These are phyloP conservation scores for Lactarius pseudohatsudake DNA, from an alignment of 768 basidiomycete genomes.

Conservation along the genomic window DNA sequence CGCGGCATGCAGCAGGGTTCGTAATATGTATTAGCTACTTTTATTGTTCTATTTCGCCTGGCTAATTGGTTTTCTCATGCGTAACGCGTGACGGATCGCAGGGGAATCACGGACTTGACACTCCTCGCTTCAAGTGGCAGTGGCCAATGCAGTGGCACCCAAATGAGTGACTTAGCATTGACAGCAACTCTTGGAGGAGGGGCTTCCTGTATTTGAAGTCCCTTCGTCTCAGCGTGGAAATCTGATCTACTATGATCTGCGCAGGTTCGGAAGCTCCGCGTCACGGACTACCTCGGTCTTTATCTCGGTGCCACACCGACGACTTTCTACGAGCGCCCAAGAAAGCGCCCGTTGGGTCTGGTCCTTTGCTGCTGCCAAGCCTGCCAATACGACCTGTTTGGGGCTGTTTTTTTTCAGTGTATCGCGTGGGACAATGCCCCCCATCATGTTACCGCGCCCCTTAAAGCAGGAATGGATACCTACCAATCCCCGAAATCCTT, in stretches of 20 bases:
- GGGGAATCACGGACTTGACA: background rate
- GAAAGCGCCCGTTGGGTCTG: background rate
- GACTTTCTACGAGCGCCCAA: no score
- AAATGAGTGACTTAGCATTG: no score
- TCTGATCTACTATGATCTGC: background rate
- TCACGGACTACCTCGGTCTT: background rate
- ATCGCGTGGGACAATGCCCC: background rate
- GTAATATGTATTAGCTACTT: background rate
- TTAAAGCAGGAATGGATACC: background rate
- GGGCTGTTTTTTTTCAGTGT: background rate
- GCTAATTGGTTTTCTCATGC: background rate
- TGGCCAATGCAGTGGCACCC: background rate
- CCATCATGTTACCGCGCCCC: background rate
- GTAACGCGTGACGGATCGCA: no score
- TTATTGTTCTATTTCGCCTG: background rate
- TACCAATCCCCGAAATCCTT: background rate
- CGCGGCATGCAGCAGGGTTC: no score
- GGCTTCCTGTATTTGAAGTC: background rate
- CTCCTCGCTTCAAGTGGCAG: no score
- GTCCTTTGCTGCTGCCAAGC: background rate
- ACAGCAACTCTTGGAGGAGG: no score
- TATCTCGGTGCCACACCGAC: no score
- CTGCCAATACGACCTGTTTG: background rate
- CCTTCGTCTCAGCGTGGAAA: background rate
- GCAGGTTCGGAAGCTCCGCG: background rate